phyloP scores from a whole-genome alignment of 306 rosid genomes.

The Castanospermum australe region DNA sequence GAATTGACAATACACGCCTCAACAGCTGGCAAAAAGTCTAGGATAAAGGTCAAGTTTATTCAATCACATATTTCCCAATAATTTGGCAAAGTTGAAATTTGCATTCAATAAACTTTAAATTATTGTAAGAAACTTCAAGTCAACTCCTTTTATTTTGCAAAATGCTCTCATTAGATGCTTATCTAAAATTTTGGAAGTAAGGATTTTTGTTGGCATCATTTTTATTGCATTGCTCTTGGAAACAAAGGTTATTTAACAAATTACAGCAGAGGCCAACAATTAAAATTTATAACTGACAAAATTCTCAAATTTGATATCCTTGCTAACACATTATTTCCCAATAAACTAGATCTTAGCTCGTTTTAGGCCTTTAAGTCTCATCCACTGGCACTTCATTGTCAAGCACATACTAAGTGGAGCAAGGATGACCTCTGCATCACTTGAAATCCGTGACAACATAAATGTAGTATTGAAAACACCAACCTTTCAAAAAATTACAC shows the following conservation, averaged over 20 bases:
- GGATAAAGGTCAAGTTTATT: neutral
- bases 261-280: neutral
- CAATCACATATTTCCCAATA: constrained; percentile 4
- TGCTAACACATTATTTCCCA: neutral
- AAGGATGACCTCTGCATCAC: neutral
- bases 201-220: neutral
- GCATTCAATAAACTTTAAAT: neutral
- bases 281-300: constrained; percentile 1
- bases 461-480: neutral
- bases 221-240: neutral
- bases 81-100: constrained; percentile 3
- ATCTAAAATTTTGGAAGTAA: neutral
- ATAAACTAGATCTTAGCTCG: neutral
- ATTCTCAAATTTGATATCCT: neutral
- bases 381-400: neutral
- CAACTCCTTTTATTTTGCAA: neutral
- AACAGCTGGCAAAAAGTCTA: constrained; percentile 19
- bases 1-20: neutral
- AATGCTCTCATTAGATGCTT: neutral
- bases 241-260: neutral
- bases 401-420: neutral
- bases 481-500: neutral
- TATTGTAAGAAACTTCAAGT: neutral
- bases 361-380: neutral
- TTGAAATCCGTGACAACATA: neutral